phyloP scores from a whole-genome alignment of 192 early-diverging fungal species.

The Coemansia sp. region DNA sequence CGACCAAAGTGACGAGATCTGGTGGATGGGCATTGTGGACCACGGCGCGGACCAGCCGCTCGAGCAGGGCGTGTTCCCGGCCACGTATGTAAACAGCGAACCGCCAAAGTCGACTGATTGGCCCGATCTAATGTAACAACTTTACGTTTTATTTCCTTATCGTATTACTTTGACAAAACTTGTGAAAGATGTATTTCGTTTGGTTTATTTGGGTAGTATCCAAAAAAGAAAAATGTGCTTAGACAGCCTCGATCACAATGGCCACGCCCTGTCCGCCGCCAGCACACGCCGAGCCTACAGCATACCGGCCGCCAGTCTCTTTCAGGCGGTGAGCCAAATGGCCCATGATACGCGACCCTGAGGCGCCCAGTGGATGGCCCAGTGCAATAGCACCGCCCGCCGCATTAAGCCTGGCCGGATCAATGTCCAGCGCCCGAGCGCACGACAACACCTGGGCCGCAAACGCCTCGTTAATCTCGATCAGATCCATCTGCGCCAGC shows the following conservation, averaged over 20 bases:
- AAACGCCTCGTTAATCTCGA: conserved; percentile 99
- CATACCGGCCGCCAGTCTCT: conserved; percentile 80
- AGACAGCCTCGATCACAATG: conserved; percentile 64
- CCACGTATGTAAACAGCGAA: conserved; percentile 65
- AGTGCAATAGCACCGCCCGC: conserved; percentile 94
- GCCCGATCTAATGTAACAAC: conserved; percentile 45
- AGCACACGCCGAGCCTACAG: conserved; percentile 92
- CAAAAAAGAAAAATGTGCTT: neutral
- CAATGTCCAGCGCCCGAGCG: conserved; percentile 83
- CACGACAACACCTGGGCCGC: conserved; percentile 88
- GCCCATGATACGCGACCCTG: conserved; percentile 89
- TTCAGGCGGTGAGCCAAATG: conserved; percentile 85
- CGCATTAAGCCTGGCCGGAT: conserved; percentile 75
- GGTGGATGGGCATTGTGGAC: conserved; percentile 78
- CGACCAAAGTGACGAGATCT: conserved; percentile 75
- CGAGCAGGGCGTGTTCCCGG: conserved; percentile 75
- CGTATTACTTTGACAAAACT: neutral
- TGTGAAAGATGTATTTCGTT: neutral
- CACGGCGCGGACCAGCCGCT: conserved; percentile 59
- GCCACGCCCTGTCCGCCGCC: conserved; percentile 90
- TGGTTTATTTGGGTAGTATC: neutral
- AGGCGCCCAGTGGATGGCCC: conserved; percentile 94
- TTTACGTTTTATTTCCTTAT: conserved; percentile 2
- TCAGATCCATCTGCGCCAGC: conserved; percentile 82
- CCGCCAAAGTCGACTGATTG: conserved; percentile 52